A percentile compares a stretch with the other conserved stretches of the same genome.
phyloP scores from a whole-genome alignment of 2,329 filamentous ascomycete species.

The Trichoderma koningii region DNA sequence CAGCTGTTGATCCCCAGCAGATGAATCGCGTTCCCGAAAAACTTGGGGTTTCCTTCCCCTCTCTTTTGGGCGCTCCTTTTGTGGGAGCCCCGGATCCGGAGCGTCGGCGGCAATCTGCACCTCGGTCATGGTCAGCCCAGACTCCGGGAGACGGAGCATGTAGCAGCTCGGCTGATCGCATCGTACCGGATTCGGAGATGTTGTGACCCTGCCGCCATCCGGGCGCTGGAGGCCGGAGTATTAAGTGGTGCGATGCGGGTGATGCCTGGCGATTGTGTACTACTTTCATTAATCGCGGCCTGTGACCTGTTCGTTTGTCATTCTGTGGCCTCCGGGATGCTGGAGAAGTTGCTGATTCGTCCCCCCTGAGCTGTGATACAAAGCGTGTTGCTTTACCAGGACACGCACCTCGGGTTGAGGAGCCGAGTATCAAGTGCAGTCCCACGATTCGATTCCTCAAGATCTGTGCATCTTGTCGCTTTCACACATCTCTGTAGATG shows the following conservation, averaged over 20 bases:
- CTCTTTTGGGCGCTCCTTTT: not conserved
- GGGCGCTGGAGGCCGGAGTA: not conserved
- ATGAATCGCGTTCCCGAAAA: not conserved
- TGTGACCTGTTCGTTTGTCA: too few species aligned
- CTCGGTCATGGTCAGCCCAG: conserved; percentile 18
- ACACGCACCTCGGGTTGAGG: too few species aligned
- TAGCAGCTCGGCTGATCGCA: conserved; percentile 9
- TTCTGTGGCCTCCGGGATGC: too few species aligned
- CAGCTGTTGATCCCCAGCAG: not conserved
- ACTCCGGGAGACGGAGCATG: conserved; percentile 18
- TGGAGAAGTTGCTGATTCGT: too few species aligned
- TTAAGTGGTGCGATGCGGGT: not conserved
- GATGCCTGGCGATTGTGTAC: not conserved
- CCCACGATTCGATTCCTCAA: too few species aligned
- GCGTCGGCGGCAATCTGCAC: conserved; percentile 16
- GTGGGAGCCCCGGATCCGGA: conserved; percentile 20
- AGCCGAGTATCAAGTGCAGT: too few species aligned
- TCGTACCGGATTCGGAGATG: conserved; percentile 4
- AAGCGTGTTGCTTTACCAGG: too few species aligned
- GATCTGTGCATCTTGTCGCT: too few species aligned
- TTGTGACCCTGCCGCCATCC: not conserved
- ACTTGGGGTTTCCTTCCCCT: not conserved
- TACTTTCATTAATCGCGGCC: too few species aligned
- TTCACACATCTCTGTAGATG: too few species aligned
- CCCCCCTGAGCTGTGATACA: too few species aligned